Conservation (phyloP, 225 moss, liverwort and hornwort genomes). For the Climacium dendroides region DNA sequence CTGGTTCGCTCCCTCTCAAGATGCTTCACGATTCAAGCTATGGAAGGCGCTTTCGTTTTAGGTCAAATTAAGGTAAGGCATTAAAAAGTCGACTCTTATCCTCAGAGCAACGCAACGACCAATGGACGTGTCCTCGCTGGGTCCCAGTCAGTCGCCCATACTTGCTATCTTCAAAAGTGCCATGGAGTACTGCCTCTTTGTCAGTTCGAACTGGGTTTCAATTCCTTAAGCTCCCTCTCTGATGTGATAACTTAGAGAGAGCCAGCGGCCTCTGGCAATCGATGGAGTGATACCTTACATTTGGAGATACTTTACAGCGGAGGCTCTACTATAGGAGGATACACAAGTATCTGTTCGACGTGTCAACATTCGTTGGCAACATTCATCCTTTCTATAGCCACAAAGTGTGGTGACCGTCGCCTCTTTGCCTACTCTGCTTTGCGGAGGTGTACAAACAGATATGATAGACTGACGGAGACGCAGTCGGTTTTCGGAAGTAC, state of each 20-base stretch:
- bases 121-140: not conserved
- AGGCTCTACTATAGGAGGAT: not conserved
- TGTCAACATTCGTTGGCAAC: not conserved
- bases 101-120: not conserved
- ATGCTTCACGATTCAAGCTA: not conserved
- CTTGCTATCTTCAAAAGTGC: not conserved
- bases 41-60: not conserved
- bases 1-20: not conserved
- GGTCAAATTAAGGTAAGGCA: not conserved
- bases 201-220: not conserved
- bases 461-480: not conserved
- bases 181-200: not conserved
- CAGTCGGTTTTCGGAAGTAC: not conserved
- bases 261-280: not conserved
- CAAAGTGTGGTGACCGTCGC: not conserved
- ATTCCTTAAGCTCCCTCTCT: not conserved
- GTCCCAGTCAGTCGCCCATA: slow-evolving; percentile 7
- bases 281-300: not conserved
- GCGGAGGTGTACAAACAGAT: not conserved
- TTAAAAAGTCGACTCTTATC: slow-evolving; percentile 11
- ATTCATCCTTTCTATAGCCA: slow-evolving; percentile 10
- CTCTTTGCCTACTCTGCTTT: not conserved
- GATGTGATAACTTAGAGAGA: not conserved
- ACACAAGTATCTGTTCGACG: not conserved
- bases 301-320: not conserved